Percentiles rank a stretch among this genome's conserved stretches.
These are phyloP conservation scores for Carex littledalei DNA, from an alignment of 176 grass and related monocot species.

Conservation along the genomic window DNA sequence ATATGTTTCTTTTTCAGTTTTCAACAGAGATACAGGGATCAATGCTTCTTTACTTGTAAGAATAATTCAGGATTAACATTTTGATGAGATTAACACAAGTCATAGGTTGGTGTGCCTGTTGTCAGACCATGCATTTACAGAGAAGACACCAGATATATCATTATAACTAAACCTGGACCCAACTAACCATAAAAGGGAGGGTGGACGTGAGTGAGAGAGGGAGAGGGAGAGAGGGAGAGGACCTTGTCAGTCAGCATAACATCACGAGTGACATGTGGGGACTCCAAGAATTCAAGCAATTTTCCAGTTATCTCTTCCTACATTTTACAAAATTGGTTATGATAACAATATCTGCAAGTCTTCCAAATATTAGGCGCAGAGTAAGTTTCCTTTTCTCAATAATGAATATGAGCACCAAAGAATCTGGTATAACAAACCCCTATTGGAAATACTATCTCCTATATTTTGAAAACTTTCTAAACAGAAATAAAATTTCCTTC, in stretches of 20 bases:
- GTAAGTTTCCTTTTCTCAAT: background rate
- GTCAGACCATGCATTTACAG: background rate
- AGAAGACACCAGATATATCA: background rate
- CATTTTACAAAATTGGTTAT: slow-evolving; percentile 19
- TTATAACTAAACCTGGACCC: background rate
- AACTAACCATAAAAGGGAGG: background rate
- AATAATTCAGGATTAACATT: background rate
- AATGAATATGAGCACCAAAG: background rate
- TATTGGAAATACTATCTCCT: background rate
- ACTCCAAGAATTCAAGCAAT: slow-evolving; percentile 89
- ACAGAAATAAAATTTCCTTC: background rate
- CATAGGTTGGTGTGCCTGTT: background rate
- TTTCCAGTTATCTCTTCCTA: slow-evolving; percentile 89
- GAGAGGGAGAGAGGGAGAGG: slow-evolving; percentile 3
- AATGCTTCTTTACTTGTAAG: background rate
- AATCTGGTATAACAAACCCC: background rate
- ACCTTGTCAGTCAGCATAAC: slow-evolving; percentile 65
- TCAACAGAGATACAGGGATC: background rate
- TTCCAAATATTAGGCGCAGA: background rate
- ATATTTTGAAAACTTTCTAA: background rate
- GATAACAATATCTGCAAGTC: background rate
- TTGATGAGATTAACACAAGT: background rate
- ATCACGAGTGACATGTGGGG: slow-evolving; percentile 75
- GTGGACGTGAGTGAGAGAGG: background rate
- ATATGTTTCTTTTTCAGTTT: background rate